Evolutionary conservation across 306 rosid genomes (phyloP), one percentile per base, ranked within the genome.

Genomic region (Prunus mongolica): DNA sequence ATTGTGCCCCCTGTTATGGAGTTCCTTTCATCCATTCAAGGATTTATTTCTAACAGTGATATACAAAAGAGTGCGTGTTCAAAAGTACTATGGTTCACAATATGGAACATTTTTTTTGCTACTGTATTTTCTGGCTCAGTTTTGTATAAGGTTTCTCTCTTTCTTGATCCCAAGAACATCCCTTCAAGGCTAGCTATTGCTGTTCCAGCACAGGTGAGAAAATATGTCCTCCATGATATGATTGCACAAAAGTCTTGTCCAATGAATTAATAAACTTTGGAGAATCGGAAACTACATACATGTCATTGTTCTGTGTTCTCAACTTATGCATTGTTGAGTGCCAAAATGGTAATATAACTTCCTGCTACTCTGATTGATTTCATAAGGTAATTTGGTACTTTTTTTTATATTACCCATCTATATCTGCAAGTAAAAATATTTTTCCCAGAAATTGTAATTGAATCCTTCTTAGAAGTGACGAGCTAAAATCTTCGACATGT

Each of bases 101-200:
- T 95, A 76, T 92, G 99, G 99, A 95, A 95, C 76, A 84, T 88
- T 9, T 92, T 95, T 81, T 89, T 95, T 58, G 99, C 97, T n/a
- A 85, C 99, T 61, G 85, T 91, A 68, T 91, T 95, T 85, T 95
- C 97, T 27, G 99, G 99, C 55, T 85, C 99, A 52, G 78, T 66
- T 82, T 57, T 92, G 38, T 77, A 79, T 80, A 84, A 84, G 87
- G 19, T 88, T 76, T 79, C 88, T 27, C 19, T 83, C 72, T 5
- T 91, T 77, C 93, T 95, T 68, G 93, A 92, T 62, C 97, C 91
- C 67, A 88, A 81, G 83, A 62, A 72, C 84, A 88, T 95, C 83
- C 96, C 97, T 82, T 50, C 65, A 65, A 95, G 70, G 80, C 84
- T 95, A 76, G 99, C 91, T 38, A 67, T 81, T 81, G 84, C 86